Base-by-base conservation (phyloP, 2,329 filamentous ascomycete genomes). In the Aspergillus puulaauensis region DNA sequence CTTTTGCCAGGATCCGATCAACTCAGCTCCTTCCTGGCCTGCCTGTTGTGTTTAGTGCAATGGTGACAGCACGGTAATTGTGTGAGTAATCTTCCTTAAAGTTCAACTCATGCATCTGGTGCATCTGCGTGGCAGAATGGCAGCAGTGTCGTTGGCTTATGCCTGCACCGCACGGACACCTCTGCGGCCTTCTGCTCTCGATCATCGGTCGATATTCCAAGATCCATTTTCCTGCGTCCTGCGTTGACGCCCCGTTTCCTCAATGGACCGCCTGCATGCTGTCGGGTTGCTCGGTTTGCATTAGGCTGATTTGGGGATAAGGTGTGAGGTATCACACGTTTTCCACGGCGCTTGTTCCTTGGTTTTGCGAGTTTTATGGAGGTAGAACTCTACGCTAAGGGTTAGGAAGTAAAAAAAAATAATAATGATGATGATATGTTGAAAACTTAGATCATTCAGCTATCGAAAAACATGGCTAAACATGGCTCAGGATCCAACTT, bases 221-320 rank as follows among this genome's bases (percentile, higher is more conserved):
- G 27, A 31, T 31, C 27, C 27, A 11, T 31, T 31, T 31, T 31
- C 9, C 23, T 31, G n/a, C 44, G 24, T 12, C 21, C 24, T 24
- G 15, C 24, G n/a, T 43, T 35, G 41, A 33, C 21, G 52, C 44
- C 45, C 40, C 6, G 19, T 52, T 56, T 52, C 48, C 56, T 24
- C 14, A 54, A 52, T 54, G n/a, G 56, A 51, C 47, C 52, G 27
- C 35, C 46, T 58, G 41, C 52, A 54, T 54, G 52, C 56, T 41
- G 27, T 52, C 46, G 40, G 39, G 31, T 46, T 45, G 41, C 31
- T 37, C n/a, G 35, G 9, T 33, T 39, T 51, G 40, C 54, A 56
- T 27, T 48, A 48, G 52, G 44, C 21, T 48, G 15, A 11, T 41
- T 47, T 44, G 23, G 24, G 14, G 35, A 44, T 17, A 47, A 53